Conservation (phyloP, 371 early-diverging fungal species). For the Syncephalastrum racemosum region DNA sequence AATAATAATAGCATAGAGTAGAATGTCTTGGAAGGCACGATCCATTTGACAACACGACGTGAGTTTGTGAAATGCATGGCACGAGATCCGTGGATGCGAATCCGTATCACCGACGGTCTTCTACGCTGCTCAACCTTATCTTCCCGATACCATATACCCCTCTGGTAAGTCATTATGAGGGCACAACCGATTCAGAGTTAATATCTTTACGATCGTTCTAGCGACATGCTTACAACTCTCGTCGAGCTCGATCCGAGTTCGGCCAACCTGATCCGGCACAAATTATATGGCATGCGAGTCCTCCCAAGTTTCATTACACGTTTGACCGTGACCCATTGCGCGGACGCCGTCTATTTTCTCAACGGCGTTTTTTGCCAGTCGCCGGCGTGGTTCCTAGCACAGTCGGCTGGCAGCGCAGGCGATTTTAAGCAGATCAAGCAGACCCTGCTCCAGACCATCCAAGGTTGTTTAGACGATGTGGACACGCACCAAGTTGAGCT, state of each 20-base stretch:
- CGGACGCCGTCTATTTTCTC: constrained; percentile 40
- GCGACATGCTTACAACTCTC: constrained; percentile 38
- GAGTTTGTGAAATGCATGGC: constrained; percentile 22
- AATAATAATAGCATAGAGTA: constrained; percentile 1
- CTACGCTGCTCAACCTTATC: constrained; percentile 20
- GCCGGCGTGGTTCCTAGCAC: constrained; percentile 44
- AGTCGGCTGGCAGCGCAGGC: constrained; percentile 29
- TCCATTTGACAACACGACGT: constrained; percentile 35
- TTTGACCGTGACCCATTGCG: constrained; percentile 34
- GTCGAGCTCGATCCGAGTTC: constrained; percentile 30
- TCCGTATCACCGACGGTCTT: constrained; percentile 16
- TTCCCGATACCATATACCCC: constrained; percentile 24
- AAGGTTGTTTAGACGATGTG: constrained; percentile 3
- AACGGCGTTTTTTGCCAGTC: constrained; percentile 33
- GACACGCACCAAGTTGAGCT: constrained; percentile 18
- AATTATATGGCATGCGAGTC: constrained; percentile 32
- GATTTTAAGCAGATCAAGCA: constrained; percentile 36
- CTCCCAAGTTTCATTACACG: constrained; percentile 39
- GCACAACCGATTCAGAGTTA: not conserved
- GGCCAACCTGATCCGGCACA: constrained; percentile 27
- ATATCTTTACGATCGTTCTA: not conserved
- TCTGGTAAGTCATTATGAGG: constrained; percentile 20
- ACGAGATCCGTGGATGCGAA: not conserved
- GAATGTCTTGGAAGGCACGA: constrained; percentile 32
- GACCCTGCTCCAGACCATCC: constrained; percentile 25